Evolutionary conservation across 768 basidiomycete genomes (phyloP).

Genomic region (Grammothele lineata): DNA sequence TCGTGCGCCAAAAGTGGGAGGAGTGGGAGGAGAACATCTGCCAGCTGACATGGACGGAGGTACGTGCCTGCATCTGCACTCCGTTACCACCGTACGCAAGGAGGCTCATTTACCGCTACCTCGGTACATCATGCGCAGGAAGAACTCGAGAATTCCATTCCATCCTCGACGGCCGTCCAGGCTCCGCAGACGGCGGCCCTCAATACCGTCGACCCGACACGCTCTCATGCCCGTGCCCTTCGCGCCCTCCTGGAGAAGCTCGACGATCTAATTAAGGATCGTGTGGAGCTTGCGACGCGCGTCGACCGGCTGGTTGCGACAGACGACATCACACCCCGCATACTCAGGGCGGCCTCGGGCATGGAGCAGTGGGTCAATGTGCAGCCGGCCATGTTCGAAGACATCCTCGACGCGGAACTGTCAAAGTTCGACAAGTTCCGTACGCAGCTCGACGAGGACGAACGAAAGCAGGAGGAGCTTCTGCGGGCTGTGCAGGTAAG

Average conservation of each 20-base stretch:
- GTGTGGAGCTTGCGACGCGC: constrained; percentile 58
- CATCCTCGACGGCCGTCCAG: constrained; percentile 51
- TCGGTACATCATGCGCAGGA: constrained; percentile 39
- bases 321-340: constrained; percentile 71
- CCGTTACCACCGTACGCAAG: neutral
- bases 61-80: constrained; percentile 17
- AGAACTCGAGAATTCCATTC: constrained; percentile 62
- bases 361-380: constrained; percentile 68
- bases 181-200: neutral
- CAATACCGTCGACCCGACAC: constrained; percentile 32
- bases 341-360: constrained; percentile 61
- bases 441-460: constrained; percentile 50
- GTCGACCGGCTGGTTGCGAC: constrained; percentile 55
- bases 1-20: constrained; percentile 80
- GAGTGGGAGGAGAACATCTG: constrained; percentile 77
- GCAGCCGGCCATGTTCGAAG: constrained; percentile 85
- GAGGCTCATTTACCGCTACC: neutral
- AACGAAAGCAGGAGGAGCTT: constrained; percentile 57
- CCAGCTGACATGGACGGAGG: constrained; percentile 68
- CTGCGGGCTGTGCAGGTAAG: constrained; percentile 67
- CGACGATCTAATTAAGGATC: constrained; percentile 61
- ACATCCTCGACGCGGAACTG: constrained; percentile 72
- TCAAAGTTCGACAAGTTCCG: constrained; percentile 74
- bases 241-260: constrained; percentile 76
- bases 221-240: constrained; percentile 62